Percentiles rank a stretch among this genome's conserved stretches.
Evolutionary conservation across 495 filamentous ascomycete species (phyloP).

Genomic region (Gamarada debralockiae): DNA sequence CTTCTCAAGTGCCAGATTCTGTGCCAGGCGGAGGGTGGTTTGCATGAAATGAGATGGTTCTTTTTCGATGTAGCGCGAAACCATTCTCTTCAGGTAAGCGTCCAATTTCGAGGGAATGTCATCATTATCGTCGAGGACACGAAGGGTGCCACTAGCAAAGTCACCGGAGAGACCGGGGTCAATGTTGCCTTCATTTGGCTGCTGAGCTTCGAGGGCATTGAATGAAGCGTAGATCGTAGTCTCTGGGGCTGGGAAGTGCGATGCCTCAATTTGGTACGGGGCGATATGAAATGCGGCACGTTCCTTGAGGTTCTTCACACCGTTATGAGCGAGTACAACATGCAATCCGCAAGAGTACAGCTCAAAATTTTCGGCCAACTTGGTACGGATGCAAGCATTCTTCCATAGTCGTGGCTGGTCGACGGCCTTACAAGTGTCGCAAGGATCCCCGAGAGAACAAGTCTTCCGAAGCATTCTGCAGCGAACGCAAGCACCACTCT

Average conservation of each 20-base stretch:
- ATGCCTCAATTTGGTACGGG: constrained; percentile 61
- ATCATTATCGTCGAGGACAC: constrained; percentile 64
- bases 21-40: constrained; percentile 58
- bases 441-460: constrained; percentile 77
- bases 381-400: constrained; percentile 71
- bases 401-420: constrained; percentile 78
- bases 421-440: constrained; percentile 73
- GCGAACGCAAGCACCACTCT: constrained; percentile 78
- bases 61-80: constrained; percentile 55
- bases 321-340: constrained; percentile 60
- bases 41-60: constrained; percentile 68
- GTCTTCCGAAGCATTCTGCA: constrained; percentile 86
- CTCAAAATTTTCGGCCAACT: constrained; percentile 68
- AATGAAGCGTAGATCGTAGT: constrained; percentile 48
- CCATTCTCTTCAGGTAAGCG: constrained; percentile 62
- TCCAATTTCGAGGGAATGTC: constrained; percentile 66
- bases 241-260: constrained; percentile 57
- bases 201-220: constrained; percentile 44
- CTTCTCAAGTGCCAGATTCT: constrained; percentile 45
- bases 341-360: constrained; percentile 70
- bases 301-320: constrained; percentile 56
- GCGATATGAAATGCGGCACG: constrained; percentile 52
- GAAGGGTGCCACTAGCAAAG: constrained; percentile 23
- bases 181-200: constrained; percentile 19
- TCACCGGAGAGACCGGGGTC: constrained; percentile 21